Base-by-base conservation (phyloP, 1,284 basidiomycete genomes). In the Rhodofomes roseus region DNA sequence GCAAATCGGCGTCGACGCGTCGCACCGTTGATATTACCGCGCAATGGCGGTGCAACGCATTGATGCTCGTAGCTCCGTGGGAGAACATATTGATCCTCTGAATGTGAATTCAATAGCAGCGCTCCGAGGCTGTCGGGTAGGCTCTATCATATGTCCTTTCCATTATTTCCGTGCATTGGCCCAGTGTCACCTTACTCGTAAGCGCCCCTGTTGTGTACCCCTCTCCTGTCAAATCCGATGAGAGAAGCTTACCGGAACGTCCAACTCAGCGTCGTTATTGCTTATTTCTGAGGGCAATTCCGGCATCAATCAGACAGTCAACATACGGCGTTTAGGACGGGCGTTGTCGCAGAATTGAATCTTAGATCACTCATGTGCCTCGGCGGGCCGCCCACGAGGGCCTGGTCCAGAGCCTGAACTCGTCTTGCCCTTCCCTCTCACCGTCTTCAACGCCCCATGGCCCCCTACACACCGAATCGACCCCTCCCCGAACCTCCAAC, bases 401-500 rank as follows among this genome's bases (percentile, higher is more conserved):
- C n/a, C n/a, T n/a, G 41, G 20, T 23, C 41, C 41, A 44, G 41
- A 44, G 41, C 41, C 37, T 22, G 22, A 27, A n/a, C 50, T 23
- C 50, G 8, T 16, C 34, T 37, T 37, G 50, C 36, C 29, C 50
- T 52, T 20, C 29, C 31, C 50, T 48, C 40, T 56, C 55, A 41
- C 25, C 54, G 4, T 44, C 39, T 31, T 50, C 65, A 71, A 69
- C 41, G 9, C n/a, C 44, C 46, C 50, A 52, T 52, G 50, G 31
- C 50, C 7, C 50, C 50, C 69, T 60, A 61, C 41, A 43, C 61
- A 57, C 25, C 46, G 14, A 27, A 2, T 16, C 58, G 62, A 22
- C 57, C 55, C 36, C 75, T 79, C 59, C 73, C 76, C 29, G 84
- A 87, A 57, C 86, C 85, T 1, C 83, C 86, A 2, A 88, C 86